phyloP scores from a whole-genome alignment of 177 flowering plant genomes.

The Vitis hybrid region DNA sequence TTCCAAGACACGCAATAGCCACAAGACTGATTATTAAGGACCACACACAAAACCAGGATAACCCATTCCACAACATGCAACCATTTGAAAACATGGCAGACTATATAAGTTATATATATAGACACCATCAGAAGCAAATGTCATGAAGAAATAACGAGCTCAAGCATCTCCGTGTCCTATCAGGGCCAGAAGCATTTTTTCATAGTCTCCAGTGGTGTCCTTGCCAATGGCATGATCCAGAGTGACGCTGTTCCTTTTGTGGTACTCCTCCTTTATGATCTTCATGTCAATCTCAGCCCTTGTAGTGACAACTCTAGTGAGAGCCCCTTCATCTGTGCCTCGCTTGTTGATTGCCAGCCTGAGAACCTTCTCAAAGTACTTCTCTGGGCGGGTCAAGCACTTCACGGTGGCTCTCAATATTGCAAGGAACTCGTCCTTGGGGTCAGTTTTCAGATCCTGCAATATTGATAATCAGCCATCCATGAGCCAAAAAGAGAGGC shows the following conservation, averaged over 20 bases:
- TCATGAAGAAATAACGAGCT: conserved; percentile 1
- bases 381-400: conserved; percentile 65
- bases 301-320: conserved; percentile 77
- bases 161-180: conserved; percentile 58
- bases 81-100: neutral
- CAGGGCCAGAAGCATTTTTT: conserved; percentile 68
- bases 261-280: conserved; percentile 57
- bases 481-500: neutral
- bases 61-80: neutral
- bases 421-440: conserved; percentile 60
- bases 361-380: conserved; percentile 73
- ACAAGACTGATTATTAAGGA: no score
- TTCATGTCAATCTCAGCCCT: conserved; percentile 88
- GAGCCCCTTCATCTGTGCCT: conserved; percentile 87
- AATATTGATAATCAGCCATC: neutral
- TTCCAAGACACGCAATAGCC: no score
- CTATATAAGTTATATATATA: no score
- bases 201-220: conserved; percentile 83
- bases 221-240: conserved; percentile 64
- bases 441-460: conserved; percentile 74
- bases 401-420: conserved; percentile 53
- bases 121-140: no score
- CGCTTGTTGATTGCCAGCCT: conserved; percentile 57
- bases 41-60: neutral
- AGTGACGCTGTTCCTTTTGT: conserved; percentile 61